Evolutionary conservation across 768 basidiomycete species (phyloP).

Genomic region (Chalciporus pseudorubinellus): DNA sequence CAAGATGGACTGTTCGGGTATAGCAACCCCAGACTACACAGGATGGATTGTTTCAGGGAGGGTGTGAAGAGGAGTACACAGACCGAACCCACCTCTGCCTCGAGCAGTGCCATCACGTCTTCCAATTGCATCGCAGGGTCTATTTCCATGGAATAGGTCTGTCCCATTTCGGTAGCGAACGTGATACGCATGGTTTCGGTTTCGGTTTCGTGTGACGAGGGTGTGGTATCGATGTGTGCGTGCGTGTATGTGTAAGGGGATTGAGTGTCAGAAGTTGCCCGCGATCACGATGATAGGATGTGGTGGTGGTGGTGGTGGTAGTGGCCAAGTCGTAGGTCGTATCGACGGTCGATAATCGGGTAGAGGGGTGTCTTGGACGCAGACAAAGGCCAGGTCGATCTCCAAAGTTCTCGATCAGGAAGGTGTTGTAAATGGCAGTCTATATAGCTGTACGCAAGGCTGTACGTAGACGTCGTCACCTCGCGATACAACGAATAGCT

Average conservation of each 20-base stretch:
- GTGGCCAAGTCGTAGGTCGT: background rate
- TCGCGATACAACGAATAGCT: conserved; percentile 21
- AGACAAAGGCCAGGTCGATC: conserved; percentile 1
- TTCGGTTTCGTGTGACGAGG: background rate
- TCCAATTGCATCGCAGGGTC: conserved; percentile 89
- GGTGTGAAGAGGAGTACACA: background rate
- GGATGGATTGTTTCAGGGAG: background rate
- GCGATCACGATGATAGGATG: background rate
- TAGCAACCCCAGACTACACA: conserved; percentile 71
- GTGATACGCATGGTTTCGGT: conserved; percentile 60
- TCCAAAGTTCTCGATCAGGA: conserved; percentile 25
- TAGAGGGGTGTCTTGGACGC: background rate
- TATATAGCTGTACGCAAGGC: background rate
- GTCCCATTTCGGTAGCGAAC: conserved; percentile 66
- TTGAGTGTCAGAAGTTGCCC: background rate
- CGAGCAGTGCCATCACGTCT: conserved; percentile 90
- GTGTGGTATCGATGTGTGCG: background rate
- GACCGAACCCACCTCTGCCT: conserved; percentile 77
- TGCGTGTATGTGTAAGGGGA: background rate
- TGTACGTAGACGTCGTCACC: too few relatives aligned
- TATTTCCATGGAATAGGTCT: conserved; percentile 72
- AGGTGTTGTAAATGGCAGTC: conserved; percentile 15
- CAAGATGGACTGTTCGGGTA: conserved; percentile 70
- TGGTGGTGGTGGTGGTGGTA: too few relatives aligned
- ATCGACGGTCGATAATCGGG: conserved; percentile 5